A percentile compares a stretch with the other conserved stretches of the same genome.
phyloP scores from a whole-genome alignment of 2,329 filamentous ascomycete species.

The Myriosclerotinia scirpicola region DNA sequence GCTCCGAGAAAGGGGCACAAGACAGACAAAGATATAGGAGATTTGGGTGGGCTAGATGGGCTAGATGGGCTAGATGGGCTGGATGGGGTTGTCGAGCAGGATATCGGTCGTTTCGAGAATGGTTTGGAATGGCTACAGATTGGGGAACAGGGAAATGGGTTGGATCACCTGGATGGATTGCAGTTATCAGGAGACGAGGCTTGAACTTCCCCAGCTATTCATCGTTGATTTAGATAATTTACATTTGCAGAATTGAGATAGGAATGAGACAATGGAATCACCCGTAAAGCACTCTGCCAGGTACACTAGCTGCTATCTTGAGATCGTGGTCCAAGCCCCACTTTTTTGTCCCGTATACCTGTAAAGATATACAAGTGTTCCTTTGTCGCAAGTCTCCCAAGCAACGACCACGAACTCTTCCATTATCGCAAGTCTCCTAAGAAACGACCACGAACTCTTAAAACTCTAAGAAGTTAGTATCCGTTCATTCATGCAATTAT shows the following conservation, averaged over 20 bases:
- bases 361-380: not conserved
- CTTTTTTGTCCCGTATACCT: not conserved
- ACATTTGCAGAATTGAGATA: not conserved
- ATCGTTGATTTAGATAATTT: not conserved
- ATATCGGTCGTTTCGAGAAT: not conserved
- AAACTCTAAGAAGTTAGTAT: not conserved
- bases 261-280: not conserved
- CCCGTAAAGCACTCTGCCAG: not conserved
- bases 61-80: not conserved
- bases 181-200: not conserved
- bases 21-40: not conserved
- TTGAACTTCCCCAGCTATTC: not conserved
- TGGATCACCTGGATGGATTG: not conserved
- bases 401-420: not conserved
- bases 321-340: not conserved
- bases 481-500: not conserved
- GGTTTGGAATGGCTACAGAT: not conserved
- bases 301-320: not conserved
- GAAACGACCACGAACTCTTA: not conserved
- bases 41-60: not conserved
- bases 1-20: not conserved
- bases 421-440: too few species aligned
- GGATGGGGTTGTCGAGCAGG: not conserved
- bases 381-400: not conserved
- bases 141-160: not conserved